Evolutionary conservation across 345 rosid species (phyloP), one percentile per base, ranked within the genome.

Genomic region (Acer saccharum): DNA sequence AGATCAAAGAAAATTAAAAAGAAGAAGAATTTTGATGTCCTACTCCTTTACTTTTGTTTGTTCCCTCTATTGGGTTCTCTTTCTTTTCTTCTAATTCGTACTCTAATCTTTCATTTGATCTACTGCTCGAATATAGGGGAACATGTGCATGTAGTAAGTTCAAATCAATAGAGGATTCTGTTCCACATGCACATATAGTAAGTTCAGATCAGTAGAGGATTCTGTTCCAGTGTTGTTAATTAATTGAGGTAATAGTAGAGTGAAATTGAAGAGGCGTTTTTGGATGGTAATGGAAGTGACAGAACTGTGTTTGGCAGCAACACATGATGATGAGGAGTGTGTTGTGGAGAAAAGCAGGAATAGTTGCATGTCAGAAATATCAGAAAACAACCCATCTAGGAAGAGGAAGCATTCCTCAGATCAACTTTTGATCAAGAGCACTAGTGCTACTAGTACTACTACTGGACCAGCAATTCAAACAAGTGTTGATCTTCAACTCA

Each of bases 241-340:
- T 29, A 29, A 29, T 29, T 29, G 35, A 29, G 2, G 35, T 29
- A 29, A 2, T 52, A 52, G 57, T 14, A 52, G 57, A 14, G 18
- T 16, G 57, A 52, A 52, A 52, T 52, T 52, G 57, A 52, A 52
- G 18, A 52, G 9, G 8, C 9, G 4, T 9, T 74, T 67, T 29
- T 11, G 57, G 46, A 62, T 39, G 62, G 63, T 18, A n/a, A 11
- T 83, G 90, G 88, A 85, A 43, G 43, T 87, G 35, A 85, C 90
- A 6, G 86, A 87, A 80, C 84, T 87, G 2, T 87, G 82, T 46
- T 77, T 87, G 79, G 84, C 87, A 60, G 78, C 90, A 17, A 62
- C 71, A n/a, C 32, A 55, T 58, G 23, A n/a, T 58, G 6, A 52
- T 2, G 39, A 44, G 6, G 48, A 44, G 7, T 64, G 75, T 66